Conservation (phyloP, 805 yeast species). For the Saccharomycopsis sp. region DNA sequence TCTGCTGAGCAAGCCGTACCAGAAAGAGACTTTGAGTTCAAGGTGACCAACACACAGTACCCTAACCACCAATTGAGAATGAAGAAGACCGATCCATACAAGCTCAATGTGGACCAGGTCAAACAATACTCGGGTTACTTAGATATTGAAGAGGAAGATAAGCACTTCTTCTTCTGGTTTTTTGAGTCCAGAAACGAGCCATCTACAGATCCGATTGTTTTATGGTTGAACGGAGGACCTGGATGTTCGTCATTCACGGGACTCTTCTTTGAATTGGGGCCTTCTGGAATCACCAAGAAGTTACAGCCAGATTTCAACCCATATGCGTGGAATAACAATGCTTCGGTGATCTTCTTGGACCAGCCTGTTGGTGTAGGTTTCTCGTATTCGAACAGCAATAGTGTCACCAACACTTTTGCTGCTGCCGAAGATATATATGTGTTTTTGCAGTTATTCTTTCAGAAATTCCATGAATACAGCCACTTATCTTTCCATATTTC, state of each 20-base stretch:
- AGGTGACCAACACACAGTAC: constrained; percentile 33
- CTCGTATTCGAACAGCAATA: constrained; percentile 53
- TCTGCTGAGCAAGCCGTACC: not conserved
- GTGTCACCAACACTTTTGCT: constrained; percentile 65
- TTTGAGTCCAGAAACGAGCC: constrained; percentile 89
- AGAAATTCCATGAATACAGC: constrained; percentile 56
- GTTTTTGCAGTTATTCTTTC: constrained; percentile 71
- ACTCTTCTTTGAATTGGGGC: constrained; percentile 80
- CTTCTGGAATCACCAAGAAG: constrained; percentile 58
- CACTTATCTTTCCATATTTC: constrained; percentile 72
- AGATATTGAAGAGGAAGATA: constrained; percentile 77
- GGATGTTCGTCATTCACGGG: constrained; percentile 91
- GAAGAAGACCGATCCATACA: constrained; percentile 51
- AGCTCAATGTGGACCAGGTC: constrained; percentile 74
- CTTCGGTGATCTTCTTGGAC: constrained; percentile 79
- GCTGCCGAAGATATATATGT: constrained; percentile 83
- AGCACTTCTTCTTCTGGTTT: constrained; percentile 60
- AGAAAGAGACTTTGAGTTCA: constrained; percentile 31
- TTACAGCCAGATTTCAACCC: constrained; percentile 65
- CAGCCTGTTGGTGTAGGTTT: constrained; percentile 87
- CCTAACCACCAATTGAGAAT: constrained; percentile 57
- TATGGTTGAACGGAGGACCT: constrained; percentile 95
- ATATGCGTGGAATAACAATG: constrained; percentile 77
- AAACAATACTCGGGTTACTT: constrained; percentile 82
- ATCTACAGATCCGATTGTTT: constrained; percentile 71